These are phyloP conservation scores for Bretschneidera sinensis DNA, from an alignment of 345 rosid species.

Conservation along the genomic window DNA sequence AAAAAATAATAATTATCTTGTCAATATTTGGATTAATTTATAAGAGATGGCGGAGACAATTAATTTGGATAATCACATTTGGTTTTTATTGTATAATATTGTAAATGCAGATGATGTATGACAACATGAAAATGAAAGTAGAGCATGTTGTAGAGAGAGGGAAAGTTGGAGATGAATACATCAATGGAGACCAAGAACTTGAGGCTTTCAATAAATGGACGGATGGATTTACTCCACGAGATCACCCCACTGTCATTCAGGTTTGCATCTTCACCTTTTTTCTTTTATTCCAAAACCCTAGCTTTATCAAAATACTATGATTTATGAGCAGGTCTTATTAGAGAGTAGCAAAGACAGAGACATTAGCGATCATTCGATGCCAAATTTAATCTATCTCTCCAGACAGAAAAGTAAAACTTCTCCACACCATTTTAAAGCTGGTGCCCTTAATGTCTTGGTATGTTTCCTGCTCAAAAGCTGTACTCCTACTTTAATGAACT, in stretches of 20 bases:
- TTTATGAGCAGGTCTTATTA: constrained; percentile 35
- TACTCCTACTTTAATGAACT: too few relatives aligned
- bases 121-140: constrained; percentile 47
- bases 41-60: too few relatives aligned
- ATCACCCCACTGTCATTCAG: constrained; percentile 69
- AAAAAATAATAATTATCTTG: too few relatives aligned
- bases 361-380: constrained; percentile 29
- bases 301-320: too few relatives aligned
- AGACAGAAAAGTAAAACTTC: constrained; percentile 50
- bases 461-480: too few relatives aligned
- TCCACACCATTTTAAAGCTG: constrained; percentile 70
- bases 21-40: too few relatives aligned
- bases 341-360: constrained; percentile 42
- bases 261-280: constrained; percentile 23
- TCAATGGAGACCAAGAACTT: constrained; percentile 19
- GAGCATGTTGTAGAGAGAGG: constrained; percentile 46
- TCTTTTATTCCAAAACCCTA: too few relatives aligned
- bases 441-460: constrained; percentile 78
- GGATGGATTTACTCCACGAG: constrained; percentile 35
- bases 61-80: too few relatives aligned
- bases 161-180: constrained; percentile 28
- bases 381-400: constrained; percentile 63
- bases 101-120: constrained; percentile 41
- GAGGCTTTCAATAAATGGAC: constrained; percentile 42
- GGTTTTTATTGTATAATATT: too few relatives aligned